These are phyloP conservation scores for Metschnikowia henanensis DNA, from an alignment of 805 yeast genomes.

Conservation along the genomic window DNA sequence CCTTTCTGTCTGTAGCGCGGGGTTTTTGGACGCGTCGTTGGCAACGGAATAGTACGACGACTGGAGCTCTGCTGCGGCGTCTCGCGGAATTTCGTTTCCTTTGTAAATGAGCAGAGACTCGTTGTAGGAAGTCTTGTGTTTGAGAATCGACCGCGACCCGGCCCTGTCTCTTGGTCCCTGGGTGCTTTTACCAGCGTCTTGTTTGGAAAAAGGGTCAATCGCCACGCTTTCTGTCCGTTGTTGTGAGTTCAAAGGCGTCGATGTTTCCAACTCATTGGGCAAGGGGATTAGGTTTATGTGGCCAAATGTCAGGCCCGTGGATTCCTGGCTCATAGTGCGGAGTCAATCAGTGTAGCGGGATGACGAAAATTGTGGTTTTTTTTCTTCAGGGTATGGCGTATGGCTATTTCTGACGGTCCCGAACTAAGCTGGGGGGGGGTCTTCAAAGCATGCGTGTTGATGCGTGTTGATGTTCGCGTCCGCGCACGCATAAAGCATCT, in stretches of 20 bases:
- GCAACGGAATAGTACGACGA: conserved; percentile 11
- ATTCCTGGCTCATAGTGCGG: conserved; percentile 2
- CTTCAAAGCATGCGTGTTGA: too few species aligned
- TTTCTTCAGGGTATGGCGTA: too few species aligned
- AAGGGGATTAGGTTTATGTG: conserved; percentile 7
- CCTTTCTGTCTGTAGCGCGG: not conserved
- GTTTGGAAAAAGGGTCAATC: not conserved
- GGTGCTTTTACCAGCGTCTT: not conserved
- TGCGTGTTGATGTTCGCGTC: not conserved
- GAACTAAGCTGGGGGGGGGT: too few species aligned
- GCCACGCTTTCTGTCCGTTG: not conserved
- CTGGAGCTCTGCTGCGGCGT: not conserved
- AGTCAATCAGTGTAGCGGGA: too few species aligned
- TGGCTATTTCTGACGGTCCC: too few species aligned
- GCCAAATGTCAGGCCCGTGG: not conserved
- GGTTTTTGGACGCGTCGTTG: conserved; percentile 5
- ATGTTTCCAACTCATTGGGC: conserved; percentile 18
- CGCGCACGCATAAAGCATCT: conserved; percentile 2
- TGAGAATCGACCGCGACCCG: conserved; percentile 7
- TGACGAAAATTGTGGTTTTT: too few species aligned
- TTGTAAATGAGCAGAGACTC: conserved; percentile 7
- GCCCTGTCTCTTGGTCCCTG: not conserved
- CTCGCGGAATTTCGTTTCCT: conserved; percentile 7
- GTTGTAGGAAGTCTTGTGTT: conserved; percentile 1
- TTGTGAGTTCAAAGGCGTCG: conserved; percentile 21